Conservation (phyloP, 257 asterid genomes). For the Nicotiana noctiflora region DNA sequence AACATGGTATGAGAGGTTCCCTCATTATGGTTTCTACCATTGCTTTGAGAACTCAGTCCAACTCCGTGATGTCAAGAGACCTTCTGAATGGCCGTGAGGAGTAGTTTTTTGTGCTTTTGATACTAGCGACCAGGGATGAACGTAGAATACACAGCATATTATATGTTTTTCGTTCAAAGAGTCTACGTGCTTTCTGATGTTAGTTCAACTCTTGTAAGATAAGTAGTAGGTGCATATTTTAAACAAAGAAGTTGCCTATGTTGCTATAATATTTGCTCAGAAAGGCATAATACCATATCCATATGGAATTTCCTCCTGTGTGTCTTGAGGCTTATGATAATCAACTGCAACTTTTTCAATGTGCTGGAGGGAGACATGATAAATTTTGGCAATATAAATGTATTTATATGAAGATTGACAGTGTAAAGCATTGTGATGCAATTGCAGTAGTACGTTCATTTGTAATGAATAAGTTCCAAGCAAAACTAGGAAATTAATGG, state of each 20-base stretch:
- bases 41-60: constrained; percentile 83
- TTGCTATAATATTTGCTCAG: not conserved
- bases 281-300: not conserved
- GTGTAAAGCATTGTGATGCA: too few relatives aligned
- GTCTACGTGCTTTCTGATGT: not conserved
- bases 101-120: not conserved
- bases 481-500: too few relatives aligned
- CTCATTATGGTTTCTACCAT: constrained; percentile 87
- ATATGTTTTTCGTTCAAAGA: not conserved
- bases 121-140: not conserved
- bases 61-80: constrained; percentile 61
- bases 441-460: too few relatives aligned
- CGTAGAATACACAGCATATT: not conserved
- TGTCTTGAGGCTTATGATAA: not conserved
- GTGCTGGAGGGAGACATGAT: too few relatives aligned
- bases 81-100: constrained; percentile 56
- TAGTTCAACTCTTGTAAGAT: not conserved
- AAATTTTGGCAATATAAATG: too few relatives aligned
- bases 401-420: too few relatives aligned
- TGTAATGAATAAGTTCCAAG: too few relatives aligned
- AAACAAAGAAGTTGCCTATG: not conserved
- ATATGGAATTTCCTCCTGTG: not conserved
- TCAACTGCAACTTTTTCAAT: not conserved
- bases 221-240: not conserved
- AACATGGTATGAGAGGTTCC: constrained; percentile 88